Evolutionary conservation across 352 stramenopile species (phyloP), one percentile per base, ranked within the genome.

Genomic region (Phytopythium sindhum): DNA sequence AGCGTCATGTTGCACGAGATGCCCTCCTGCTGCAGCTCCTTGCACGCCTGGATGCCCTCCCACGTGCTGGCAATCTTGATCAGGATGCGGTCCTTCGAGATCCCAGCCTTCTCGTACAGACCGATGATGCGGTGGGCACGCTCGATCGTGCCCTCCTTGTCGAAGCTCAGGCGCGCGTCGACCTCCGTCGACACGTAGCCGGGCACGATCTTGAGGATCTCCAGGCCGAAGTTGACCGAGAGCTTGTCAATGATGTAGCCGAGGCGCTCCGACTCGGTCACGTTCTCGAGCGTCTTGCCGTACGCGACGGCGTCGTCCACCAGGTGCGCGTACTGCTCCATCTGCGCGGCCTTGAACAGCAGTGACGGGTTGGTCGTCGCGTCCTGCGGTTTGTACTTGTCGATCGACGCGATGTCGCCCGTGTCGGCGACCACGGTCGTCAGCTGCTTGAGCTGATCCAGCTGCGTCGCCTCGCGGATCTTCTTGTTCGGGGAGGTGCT

Each of bases 1-100:
- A 99, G 81, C 31, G 97, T 99, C 78, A 99, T 96, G 82, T 99
- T 99, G 77, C 97, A 99, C 64, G 91, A 89, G 70, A 99, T 99
- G 54, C 96, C 97, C 68, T 99, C 96, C 67, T 91, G 66, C 80
- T 99, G 92, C 54, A 99, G 81, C 44, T 97, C 73, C 73, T 98
- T 95, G 59, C 95, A 98, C 11, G 97, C 96, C 78, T 98, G 88
- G 73, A 99, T 99, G 23, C 97, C 97, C 71, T 99, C 96, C 96
- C 96, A 99, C n/a, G 96, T 99, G 39, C 80, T 96, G 26, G 96
- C 96, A 62, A 99, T 91, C 85, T 99, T 99, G 75, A 99, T 98
- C 28, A 99, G 80, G 60, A 99, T 98, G 65, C 97, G 91, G 57
- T 96, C 88, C 78, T 97, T 98, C 58, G 81, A 73, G 59, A 99